These are phyloP conservation scores for Fusarium sp. DNA, from an alignment of 2,329 filamentous ascomycete genomes.

Conservation along the genomic window DNA sequence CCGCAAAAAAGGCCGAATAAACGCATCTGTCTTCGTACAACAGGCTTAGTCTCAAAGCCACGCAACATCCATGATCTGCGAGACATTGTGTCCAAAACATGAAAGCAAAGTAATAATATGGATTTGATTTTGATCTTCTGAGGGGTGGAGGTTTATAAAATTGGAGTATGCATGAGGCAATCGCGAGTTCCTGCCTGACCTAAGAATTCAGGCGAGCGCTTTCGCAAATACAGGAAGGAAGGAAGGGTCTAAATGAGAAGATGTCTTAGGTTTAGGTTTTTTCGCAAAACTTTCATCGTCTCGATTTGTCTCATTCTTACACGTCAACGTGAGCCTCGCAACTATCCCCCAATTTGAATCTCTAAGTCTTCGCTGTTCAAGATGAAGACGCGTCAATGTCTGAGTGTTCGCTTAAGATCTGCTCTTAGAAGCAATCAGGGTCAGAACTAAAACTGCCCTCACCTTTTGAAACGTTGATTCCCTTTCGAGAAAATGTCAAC, in stretches of 20 bases:
- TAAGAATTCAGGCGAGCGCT: background rate
- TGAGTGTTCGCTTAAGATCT: background rate
- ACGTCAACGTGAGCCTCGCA: conserved; percentile 20
- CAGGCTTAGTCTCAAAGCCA: background rate
- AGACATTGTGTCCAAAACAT: conserved; percentile 3
- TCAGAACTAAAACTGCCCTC: background rate
- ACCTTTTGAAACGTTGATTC: background rate
- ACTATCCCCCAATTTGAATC: conserved; percentile 1
- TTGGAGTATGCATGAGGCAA: background rate
- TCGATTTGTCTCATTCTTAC: conserved; percentile 16
- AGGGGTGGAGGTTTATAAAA: background rate
- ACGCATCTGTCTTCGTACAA: background rate
- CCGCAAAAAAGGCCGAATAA: conserved; percentile 60
- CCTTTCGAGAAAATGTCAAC: background rate
- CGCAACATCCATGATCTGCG: background rate
- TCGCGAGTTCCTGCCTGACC: background rate
- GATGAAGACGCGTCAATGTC: background rate
- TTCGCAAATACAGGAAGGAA: background rate
- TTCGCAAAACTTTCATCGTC: background rate
- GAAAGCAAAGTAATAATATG: background rate
- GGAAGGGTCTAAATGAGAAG: background rate
- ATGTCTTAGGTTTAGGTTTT: conserved; percentile 7
- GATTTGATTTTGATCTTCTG: background rate
- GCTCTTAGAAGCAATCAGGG: background rate
- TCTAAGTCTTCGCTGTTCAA: background rate